phyloP scores from a whole-genome alignment of 768 basidiomycete species.

The Termitomyces sp. region DNA sequence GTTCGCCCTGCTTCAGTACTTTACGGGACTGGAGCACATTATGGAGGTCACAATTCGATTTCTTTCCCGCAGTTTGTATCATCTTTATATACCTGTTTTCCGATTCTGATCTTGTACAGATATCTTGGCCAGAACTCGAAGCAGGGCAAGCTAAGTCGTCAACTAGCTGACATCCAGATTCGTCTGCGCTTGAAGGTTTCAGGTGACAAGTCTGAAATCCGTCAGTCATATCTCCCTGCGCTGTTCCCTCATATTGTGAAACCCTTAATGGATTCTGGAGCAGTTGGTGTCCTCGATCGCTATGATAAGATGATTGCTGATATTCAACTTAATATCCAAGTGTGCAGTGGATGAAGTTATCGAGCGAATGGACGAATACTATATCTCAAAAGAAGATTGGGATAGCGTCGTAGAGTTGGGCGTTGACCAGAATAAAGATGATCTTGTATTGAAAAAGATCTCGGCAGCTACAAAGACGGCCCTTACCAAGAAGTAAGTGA shows the following conservation, averaged over 20 bases:
- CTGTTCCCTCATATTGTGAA: conserved; percentile 74
- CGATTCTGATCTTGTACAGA: conserved; percentile 31
- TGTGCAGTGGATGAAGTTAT: conserved; percentile 80
- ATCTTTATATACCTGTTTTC: neutral
- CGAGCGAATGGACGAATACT: conserved; percentile 89
- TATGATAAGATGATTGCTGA: neutral
- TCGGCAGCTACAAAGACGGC: conserved; percentile 72
- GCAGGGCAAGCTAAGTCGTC: conserved; percentile 71
- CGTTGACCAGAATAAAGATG: conserved; percentile 73
- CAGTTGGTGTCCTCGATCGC: conserved; percentile 44
- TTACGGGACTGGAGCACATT: conserved; percentile 68
- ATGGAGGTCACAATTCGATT: conserved; percentile 61
- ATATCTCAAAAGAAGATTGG: conserved; percentile 92
- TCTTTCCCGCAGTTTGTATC: conserved; percentile 76
- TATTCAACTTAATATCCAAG: conserved; percentile 29
- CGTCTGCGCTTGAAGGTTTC: conserved; percentile 94
- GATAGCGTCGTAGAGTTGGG: conserved; percentile 93
- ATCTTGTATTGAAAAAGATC: conserved; percentile 77
- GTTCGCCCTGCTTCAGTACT: conserved; percentile 81
- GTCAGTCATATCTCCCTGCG: conserved; percentile 89
- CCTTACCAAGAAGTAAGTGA: conserved; percentile 76
- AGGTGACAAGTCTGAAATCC: conserved; percentile 83
- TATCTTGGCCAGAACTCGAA: conserved; percentile 99
- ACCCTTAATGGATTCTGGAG: conserved; percentile 69
- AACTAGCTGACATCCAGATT: conserved; percentile 86